These are phyloP conservation scores for Pelargonium citronellum DNA, from an alignment of 441 rosid species.

Conservation along the genomic window DNA sequence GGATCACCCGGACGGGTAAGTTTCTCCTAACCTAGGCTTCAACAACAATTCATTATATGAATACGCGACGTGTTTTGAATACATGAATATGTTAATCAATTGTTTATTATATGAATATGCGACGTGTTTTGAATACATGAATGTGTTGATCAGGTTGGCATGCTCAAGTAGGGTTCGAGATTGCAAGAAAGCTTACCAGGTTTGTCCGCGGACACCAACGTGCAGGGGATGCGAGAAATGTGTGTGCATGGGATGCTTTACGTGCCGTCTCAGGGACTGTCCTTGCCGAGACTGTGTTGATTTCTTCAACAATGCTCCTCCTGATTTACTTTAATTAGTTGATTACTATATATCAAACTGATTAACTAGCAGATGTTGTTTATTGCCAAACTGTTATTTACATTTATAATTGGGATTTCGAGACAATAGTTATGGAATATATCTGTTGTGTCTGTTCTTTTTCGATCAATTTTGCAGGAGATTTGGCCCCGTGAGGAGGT, in stretches of 20 bases:
- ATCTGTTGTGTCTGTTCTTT: too few relatives aligned
- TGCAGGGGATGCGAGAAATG: conserved; percentile 1
- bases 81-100: background rate
- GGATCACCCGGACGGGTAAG: background rate
- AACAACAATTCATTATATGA: background rate
- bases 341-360: background rate
- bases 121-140: too few relatives aligned
- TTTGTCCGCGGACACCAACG: background rate
- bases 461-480: too few relatives aligned
- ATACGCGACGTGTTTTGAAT: too few relatives aligned
- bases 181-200: background rate
- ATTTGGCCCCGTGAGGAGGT: too few relatives aligned
- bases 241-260: conserved; percentile 4
- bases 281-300: conserved; percentile 1
- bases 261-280: conserved; percentile 4
- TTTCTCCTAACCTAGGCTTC: background rate
- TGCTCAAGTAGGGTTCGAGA: background rate
- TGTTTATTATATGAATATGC: too few relatives aligned
- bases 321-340: background rate
- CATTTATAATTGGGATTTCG: too few relatives aligned
- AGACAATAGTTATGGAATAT: too few relatives aligned
- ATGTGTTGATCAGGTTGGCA: background rate
- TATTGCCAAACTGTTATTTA: too few relatives aligned
- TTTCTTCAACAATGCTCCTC: background rate
- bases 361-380: background rate